Percentiles rank a stretch among this genome's conserved stretches.
These are phyloP conservation scores for Mychonastes homosphaera DNA, from an alignment of 139 green algal species.

Conservation along the genomic window DNA sequence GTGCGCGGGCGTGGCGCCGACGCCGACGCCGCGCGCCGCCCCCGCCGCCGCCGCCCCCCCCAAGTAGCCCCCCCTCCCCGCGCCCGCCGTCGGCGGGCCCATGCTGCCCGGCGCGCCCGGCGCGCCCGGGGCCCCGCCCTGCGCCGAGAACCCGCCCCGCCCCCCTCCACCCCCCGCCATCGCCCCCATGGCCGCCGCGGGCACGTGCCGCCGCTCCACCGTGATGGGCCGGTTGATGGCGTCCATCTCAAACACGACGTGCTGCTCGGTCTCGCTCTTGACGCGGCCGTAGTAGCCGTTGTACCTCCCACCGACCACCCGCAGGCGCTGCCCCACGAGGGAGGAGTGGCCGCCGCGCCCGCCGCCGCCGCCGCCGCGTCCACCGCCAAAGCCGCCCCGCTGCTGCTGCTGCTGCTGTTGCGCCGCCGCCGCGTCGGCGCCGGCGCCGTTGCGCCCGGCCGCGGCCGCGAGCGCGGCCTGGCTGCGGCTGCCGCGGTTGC, in stretches of 20 bases:
- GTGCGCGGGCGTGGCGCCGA: neutral
- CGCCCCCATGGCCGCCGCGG: neutral
- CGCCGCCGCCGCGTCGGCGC: conserved; percentile 1
- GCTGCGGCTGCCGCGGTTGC: conserved; percentile 15
- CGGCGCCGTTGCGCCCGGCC: neutral
- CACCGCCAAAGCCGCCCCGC: neutral
- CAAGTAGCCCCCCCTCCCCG: neutral
- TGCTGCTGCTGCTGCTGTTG: neutral
- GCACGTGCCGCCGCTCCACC: conserved; percentile 39
- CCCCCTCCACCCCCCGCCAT: neutral
- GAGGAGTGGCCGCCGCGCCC: conserved; percentile 1
- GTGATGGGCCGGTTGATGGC: conserved; percentile 74
- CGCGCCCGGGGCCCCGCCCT: neutral
- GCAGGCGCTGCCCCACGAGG: conserved; percentile 5
- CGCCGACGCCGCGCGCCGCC: neutral
- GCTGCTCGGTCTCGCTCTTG: conserved; percentile 64
- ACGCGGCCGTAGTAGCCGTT: conserved; percentile 75
- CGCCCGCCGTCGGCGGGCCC: neutral
- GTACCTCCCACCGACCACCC: conserved; percentile 44
- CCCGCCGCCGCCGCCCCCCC: no score
- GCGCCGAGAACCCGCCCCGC: conserved; percentile 2
- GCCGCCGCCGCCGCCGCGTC: conserved; percentile 11
- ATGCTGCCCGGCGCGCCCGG: neutral
- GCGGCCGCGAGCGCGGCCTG: conserved; percentile 1
- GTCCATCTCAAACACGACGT: conserved; percentile 78